A percentile compares a stretch with the other conserved stretches of the same genome.
These are phyloP conservation scores for Incumbomyces delicatus DNA, from an alignment of 2,329 filamentous ascomycete species.

Conservation along the genomic window DNA sequence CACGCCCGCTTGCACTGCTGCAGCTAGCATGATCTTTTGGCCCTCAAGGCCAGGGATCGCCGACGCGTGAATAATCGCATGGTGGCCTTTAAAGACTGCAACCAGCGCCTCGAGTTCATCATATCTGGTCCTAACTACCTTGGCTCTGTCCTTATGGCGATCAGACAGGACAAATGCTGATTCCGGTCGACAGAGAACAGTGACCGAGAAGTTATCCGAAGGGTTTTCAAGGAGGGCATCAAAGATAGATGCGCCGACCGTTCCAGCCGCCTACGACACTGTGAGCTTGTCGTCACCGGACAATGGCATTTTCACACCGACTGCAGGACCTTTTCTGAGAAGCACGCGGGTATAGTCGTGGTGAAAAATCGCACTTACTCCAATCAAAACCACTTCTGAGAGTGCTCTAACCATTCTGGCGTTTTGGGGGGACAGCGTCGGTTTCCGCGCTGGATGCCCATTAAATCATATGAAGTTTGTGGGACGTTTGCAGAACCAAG, in stretches of 20 bases:
- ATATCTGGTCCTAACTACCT: not conserved
- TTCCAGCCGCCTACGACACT: not conserved
- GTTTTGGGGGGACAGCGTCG: too few species aligned
- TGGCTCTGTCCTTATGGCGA: not conserved
- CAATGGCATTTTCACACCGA: too few species aligned
- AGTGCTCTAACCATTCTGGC: not conserved
- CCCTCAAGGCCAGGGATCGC: not conserved
- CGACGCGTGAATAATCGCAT: not conserved
- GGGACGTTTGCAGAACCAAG: too few species aligned
- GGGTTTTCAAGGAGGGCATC: constrained; percentile 2
- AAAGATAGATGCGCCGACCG: not conserved
- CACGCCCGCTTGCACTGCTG: not conserved
- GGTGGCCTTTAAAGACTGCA: not conserved
- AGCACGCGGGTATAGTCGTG: too few species aligned
- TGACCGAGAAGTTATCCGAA: not conserved
- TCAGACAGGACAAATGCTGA: not conserved
- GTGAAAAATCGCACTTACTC: not conserved
- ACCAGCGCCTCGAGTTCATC: not conserved
- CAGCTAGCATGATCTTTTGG: not conserved
- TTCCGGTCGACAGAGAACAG: not conserved
- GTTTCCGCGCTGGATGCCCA: too few species aligned
- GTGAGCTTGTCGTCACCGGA: not conserved
- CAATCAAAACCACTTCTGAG: constrained; percentile 2
- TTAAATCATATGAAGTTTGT: too few species aligned
- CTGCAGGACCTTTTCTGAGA: too few species aligned